Base-by-base conservation (phyloP, 164 flowering plant genomes). In the Aristolochia contorta region DNA sequence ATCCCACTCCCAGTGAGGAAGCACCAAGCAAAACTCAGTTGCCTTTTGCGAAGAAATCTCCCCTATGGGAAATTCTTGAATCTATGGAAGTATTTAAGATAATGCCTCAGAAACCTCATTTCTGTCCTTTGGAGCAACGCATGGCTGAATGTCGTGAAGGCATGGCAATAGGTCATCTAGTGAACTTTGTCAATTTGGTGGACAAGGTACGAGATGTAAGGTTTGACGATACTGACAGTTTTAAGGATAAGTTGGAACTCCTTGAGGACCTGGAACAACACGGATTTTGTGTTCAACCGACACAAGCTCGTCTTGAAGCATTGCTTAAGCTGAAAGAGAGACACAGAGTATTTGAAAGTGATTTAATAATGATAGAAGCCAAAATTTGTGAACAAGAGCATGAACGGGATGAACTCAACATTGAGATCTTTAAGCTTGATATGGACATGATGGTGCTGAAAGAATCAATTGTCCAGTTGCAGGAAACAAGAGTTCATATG, bases 41-140 rank as follows among this genome's bases (percentile, higher is more conserved):
- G 43, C 9, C 16, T 22, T 22, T 53, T 53, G 56, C 23, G 30
- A 53, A 53, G 30, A 53, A 13, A 16, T 22, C 30, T 53, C 1
- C 30, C 23, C 16, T 53, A 22, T 53, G 56, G 56, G 30, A 53
- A 6, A 6, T 53, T 3, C 18, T 53, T 22, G 16, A 5, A 6
- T 53, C 56, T 27, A 22, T 53, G 18, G 56, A 53, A 15, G 27
- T 53, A 7, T 53, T 53, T 32, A 13, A 16, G 14, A 23, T 1
- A 53, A 53, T 53, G 56, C 56, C 56, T 18, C 56, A 22, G 21
- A 21, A 21, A 5, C 56, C 56, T 22, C 56, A 53, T 53, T 53
- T 53, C 56, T 32, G 9, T 53, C 56, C 30, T 1, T 53, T 22
- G 22, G 56, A 53, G 56, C 30, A 52, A 20, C 6, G 2, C 23